Evolutionary conservation across 192 early-diverging fungal genomes (phyloP).

Genomic region (Chytriomyces sp.): DNA sequence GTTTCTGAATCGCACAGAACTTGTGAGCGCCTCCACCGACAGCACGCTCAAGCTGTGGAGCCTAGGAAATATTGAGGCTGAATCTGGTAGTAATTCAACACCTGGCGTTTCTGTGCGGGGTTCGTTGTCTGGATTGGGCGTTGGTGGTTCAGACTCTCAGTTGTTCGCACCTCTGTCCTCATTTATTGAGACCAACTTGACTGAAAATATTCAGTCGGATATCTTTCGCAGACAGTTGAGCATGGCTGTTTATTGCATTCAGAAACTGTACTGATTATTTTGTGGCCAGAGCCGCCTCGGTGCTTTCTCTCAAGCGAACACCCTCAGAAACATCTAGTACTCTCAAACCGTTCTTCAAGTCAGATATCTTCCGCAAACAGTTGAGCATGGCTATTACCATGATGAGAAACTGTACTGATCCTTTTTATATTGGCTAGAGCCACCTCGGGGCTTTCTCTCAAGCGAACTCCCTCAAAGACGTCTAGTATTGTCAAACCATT

Average conservation of each 20-base stretch:
- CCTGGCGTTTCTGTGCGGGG: too few species aligned
- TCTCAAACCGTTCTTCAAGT: neutral
- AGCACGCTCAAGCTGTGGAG: constrained; percentile 89
- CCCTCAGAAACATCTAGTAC: neutral
- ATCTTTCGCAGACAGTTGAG: constrained; percentile 11
- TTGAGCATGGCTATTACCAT: neutral
- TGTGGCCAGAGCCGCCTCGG: constrained; percentile 9
- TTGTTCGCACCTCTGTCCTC: constrained; percentile 21
- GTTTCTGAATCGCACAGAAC: constrained; percentile 74
- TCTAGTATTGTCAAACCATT: neutral
- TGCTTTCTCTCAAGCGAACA: neutral
- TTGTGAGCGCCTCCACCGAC: constrained; percentile 92
- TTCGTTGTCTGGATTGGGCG: too few species aligned
- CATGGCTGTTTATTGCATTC: constrained; percentile 3
- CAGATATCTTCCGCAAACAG: constrained; percentile 7
- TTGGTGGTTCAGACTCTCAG: too few species aligned
- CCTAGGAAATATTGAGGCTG: constrained; percentile 24
- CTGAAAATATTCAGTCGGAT: constrained; percentile 2
- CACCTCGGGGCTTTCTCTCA: neutral
- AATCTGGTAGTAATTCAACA: neutral
- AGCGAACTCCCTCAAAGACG: neutral
- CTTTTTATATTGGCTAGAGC: too few species aligned
- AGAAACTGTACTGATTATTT: neutral
- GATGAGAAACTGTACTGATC: neutral
- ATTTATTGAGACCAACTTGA: constrained; percentile 20